phyloP scores from a whole-genome alignment of 805 yeast species.

The Maudiozyma barnettii region DNA sequence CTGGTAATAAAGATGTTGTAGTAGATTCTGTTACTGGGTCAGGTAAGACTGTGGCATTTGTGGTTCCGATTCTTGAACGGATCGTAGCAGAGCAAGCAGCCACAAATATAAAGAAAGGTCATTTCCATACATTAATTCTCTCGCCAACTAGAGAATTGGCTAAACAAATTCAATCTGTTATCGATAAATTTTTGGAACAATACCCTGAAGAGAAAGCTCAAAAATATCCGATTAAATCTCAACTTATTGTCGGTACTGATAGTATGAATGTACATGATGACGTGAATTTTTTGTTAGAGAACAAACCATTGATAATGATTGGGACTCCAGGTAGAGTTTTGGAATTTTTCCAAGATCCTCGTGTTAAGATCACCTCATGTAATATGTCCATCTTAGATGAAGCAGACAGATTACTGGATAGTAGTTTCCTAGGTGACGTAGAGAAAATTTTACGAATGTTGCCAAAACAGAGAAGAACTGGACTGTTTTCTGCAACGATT shows the following conservation, averaged over 20 bases:
- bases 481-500: constrained; percentile 89
- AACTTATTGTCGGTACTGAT: constrained; percentile 47
- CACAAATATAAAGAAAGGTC: constrained; percentile 39
- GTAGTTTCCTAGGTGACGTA: constrained; percentile 62
- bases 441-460: constrained; percentile 54
- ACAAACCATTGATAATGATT: constrained; percentile 63
- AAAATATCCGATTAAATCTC: constrained; percentile 38
- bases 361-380: constrained; percentile 52
- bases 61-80: constrained; percentile 71
- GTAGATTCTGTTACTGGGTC: constrained; percentile 98
- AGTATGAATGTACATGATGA: constrained; percentile 61
- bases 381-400: constrained; percentile 81
- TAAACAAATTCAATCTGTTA: constrained; percentile 59
- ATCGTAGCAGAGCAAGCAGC: constrained; percentile 33
- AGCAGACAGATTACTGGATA: constrained; percentile 81
- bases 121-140: constrained; percentile 59
- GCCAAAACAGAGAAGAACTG: constrained; percentile 90
- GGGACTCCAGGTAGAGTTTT: constrained; percentile 89
- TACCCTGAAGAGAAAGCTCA: constrained; percentile 37
- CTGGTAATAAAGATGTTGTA: constrained; percentile 84
- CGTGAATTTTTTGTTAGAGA: constrained; percentile 42
- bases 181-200: constrained; percentile 47
- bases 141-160: constrained; percentile 65
- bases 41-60: constrained; percentile 92
- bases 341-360: constrained; percentile 54